Conservation (phyloP, 768 basidiomycete species). For the Auriculariales sp. region DNA sequence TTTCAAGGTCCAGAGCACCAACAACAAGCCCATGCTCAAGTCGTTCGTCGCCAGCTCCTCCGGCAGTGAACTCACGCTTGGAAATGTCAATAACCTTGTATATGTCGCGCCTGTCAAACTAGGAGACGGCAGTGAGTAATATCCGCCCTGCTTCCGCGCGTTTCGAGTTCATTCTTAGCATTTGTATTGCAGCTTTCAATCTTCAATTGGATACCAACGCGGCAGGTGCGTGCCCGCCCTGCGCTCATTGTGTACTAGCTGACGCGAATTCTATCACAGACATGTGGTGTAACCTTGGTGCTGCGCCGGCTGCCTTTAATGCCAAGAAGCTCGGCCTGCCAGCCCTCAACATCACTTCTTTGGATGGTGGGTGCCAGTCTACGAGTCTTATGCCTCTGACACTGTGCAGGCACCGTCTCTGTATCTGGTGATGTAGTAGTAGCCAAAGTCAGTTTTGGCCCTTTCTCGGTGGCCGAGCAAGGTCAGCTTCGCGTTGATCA, state of each 20-base stretch:
- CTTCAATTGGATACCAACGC: background rate
- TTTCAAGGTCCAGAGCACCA: background rate
- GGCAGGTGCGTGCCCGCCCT: background rate
- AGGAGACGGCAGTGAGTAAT: background rate
- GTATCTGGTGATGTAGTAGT: background rate
- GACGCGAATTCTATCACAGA: background rate
- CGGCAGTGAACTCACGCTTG: background rate
- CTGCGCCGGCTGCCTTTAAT: background rate
- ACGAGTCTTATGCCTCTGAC: background rate
- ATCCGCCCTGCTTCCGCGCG: background rate
- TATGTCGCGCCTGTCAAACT: background rate
- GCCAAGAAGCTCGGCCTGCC: background rate
- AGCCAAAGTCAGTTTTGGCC: background rate
- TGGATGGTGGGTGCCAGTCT: background rate
- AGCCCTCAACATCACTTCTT: background rate
- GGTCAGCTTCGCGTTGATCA: background rate
- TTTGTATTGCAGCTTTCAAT: background rate
- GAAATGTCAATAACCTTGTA: background rate
- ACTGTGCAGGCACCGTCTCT: background rate
- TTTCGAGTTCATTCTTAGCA: background rate
- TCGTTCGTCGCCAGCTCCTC: background rate
- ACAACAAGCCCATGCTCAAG: background rate
- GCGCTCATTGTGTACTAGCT: background rate
- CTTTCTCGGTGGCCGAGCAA: background rate
- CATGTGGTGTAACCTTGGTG: background rate